These are phyloP conservation scores for Cymbidium sinense DNA, from an alignment of 106 monocot species.

Conservation along the genomic window DNA sequence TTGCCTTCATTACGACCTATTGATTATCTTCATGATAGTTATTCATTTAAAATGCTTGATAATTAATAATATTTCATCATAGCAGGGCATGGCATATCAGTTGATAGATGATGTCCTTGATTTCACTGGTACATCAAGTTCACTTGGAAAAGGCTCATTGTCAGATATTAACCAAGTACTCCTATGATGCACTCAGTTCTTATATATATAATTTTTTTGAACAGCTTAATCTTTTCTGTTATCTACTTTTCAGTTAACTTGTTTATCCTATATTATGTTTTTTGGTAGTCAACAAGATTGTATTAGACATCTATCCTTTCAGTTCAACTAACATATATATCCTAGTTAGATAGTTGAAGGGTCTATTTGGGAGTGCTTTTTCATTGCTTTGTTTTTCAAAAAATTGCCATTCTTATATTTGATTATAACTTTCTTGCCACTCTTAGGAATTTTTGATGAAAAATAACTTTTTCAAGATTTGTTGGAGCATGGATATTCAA, in stretches of 20 bases:
- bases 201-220: not conserved
- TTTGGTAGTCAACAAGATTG: not conserved
- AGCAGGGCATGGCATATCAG: slow-evolving; percentile 66
- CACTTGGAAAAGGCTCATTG: slow-evolving; percentile 63
- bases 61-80: slow-evolving; percentile 8
- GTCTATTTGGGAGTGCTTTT: no score
- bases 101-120: slow-evolving; percentile 80
- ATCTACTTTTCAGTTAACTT: not conserved
- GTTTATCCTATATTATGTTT: not conserved
- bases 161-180: slow-evolving; percentile 70
- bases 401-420: no score
- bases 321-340: not conserved
- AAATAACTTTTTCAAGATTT: no score
- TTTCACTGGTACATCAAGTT: slow-evolving; percentile 56
- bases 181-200: not conserved
- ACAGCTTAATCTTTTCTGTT: not conserved
- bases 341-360: not conserved
- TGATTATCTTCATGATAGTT: not conserved
- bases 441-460: no score
- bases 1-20: not conserved
- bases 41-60: not conserved
- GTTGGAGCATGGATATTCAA: no score
- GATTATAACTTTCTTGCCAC: no score
- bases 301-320: not conserved
- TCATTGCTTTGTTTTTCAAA: no score